These are phyloP conservation scores for Ceratocystis albifundus DNA, from an alignment of 2,329 filamentous ascomycete species.

Conservation along the genomic window DNA sequence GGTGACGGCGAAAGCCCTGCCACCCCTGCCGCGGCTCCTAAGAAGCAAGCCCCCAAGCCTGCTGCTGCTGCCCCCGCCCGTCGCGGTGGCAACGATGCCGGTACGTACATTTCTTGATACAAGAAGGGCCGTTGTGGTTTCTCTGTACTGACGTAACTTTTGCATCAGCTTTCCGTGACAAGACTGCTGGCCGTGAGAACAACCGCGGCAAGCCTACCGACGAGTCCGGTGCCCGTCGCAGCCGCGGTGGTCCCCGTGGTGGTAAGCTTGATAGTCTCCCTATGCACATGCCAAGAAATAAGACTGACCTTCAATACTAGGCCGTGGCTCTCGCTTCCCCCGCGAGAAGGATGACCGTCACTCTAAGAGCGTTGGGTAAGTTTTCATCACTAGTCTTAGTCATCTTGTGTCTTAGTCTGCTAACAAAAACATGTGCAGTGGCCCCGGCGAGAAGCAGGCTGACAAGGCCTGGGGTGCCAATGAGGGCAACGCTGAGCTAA, in stretches of 20 bases:
- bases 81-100: constrained; percentile 65
- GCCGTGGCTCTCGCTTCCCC: constrained; percentile 43
- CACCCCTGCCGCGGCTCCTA: constrained; percentile 55
- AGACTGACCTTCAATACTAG: constrained; percentile 29
- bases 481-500: constrained; percentile 71
- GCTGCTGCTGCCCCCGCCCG: constrained; percentile 51
- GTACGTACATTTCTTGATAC: constrained; percentile 49
- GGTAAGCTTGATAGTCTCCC: constrained; percentile 33
- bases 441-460: constrained; percentile 65
- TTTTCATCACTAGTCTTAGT: constrained; percentile 15
- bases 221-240: constrained; percentile 45
- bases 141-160: no score
- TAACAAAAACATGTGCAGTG: constrained; percentile 38
- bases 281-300: background rate
- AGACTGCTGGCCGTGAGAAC: constrained; percentile 64
- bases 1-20: constrained; percentile 22
- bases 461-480: constrained; percentile 80
- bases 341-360: constrained; percentile 48
- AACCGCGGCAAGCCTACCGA: constrained; percentile 74
- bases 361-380: constrained; percentile 40
- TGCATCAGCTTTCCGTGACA: constrained; percentile 71
- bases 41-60: constrained; percentile 82
- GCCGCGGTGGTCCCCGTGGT: constrained; percentile 52
- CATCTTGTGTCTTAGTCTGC: constrained; percentile 23
- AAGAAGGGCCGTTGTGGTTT: no score